Evolutionary conservation across 2,329 filamentous ascomycete species (phyloP), one percentile per base, ranked within the genome.

Genomic region (Cladophialophora chaetospira): DNA sequence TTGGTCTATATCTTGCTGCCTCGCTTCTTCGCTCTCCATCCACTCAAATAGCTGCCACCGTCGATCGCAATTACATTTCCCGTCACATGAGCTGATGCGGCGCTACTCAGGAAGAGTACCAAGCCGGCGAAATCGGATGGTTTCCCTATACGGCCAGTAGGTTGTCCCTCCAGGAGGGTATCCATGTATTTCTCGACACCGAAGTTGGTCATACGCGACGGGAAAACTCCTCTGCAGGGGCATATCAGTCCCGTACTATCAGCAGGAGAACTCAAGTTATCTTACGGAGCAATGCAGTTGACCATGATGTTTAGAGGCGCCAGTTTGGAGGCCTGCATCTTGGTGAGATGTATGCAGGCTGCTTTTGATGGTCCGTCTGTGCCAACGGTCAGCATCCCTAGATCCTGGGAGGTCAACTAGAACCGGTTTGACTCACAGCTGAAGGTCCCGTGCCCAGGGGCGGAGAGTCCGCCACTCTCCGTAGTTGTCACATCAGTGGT

Each of bases 121-220:
- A 77, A 43, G 0, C 77, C 77, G 2, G 72, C 77, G 63, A 79
- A 78, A 60, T 79, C 77, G 53, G 72, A 71, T 1, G 77, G 76
- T 63, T 75, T 77, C 3, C 77, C 77, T 28, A 79, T 71, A 13
- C 77, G 66, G 1, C 77, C 77, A 9, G 72, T 76, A 1, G 77
- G 77, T 67, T 79, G 77, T 5, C 71, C 69, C 0, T 70, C 62
- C 40, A 77, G 73, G 17, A 84, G 72, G 1, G 72, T 71, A 36
- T 82, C 78, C 48, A 74, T 73, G 53, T 75, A 80, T 52, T 77
- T 74, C 28, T 78, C 68, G 43, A 84, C 69, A 0, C 79, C 80
- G 28, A 77, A 79, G n/a, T 73, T 75, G 61, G 80, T 81, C 79
- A 82, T 82, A 44, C 79, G 78, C 26, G 75, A 79, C 42, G 79